Percentiles rank a stretch among this genome's conserved stretches.
Evolutionary conservation across 1,284 basidiomycete species (phyloP).

Genomic region (Ceratobasidium theobromae): DNA sequence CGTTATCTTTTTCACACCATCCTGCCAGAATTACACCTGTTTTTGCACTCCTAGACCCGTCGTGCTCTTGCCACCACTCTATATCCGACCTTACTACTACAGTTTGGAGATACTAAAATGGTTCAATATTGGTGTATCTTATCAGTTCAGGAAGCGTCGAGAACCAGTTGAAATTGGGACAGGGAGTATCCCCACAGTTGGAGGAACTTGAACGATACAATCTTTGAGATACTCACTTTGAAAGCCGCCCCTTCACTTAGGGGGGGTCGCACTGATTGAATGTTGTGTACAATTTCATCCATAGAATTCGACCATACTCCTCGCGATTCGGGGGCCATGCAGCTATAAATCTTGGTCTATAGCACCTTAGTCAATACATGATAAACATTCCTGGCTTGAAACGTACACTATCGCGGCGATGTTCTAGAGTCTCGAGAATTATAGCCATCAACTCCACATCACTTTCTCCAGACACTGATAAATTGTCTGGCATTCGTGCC

Average conservation of each 20-base stretch:
- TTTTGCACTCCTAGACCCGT: constrained; percentile 10
- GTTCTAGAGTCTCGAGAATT: not conserved
- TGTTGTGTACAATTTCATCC: constrained; percentile 11
- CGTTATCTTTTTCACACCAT: constrained; percentile 22
- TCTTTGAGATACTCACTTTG: not conserved
- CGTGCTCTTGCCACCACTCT: constrained; percentile 20
- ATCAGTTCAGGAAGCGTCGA: too few species aligned
- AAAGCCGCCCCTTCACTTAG: constrained; percentile 22
- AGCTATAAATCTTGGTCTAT: constrained; percentile 19
- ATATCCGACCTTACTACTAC: constrained; percentile 7
- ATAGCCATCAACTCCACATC: constrained; percentile 27
- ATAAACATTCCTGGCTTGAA: not conserved
- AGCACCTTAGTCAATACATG: not conserved
- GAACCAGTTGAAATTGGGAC: not conserved
- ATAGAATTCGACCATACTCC: constrained; percentile 22
- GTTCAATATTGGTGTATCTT: too few species aligned
- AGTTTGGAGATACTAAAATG: constrained; percentile 7
- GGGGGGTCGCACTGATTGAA: constrained; percentile 4
- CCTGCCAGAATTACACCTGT: constrained; percentile 20
- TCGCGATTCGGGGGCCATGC: constrained; percentile 25
- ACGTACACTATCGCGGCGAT: not conserved
- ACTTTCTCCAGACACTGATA: constrained; percentile 10
- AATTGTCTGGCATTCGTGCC: constrained; percentile 24
- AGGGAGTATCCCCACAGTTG: not conserved
- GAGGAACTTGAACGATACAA: too few species aligned